phyloP scores from a whole-genome alignment of 306 rosid species.

The Corylus americana region DNA sequence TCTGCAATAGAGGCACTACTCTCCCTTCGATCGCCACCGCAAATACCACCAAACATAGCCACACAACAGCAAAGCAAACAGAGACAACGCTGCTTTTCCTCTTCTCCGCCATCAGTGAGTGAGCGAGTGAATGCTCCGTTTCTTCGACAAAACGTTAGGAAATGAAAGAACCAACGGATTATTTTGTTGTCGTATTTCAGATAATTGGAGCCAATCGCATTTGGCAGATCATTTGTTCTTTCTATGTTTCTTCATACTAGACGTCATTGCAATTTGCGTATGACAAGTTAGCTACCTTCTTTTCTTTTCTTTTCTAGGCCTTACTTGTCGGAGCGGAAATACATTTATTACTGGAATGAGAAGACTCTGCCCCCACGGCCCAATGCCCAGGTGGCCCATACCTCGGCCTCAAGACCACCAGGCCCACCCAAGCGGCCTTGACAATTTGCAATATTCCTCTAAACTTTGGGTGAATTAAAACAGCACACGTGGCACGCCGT shows the following conservation, averaged over 20 bases:
- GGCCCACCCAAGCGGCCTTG: too few relatives aligned
- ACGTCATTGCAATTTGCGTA: neutral
- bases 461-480: too few relatives aligned
- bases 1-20: constrained; percentile 47
- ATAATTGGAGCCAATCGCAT: too few relatives aligned
- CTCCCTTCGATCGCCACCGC: constrained; percentile 40
- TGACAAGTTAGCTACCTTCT: neutral
- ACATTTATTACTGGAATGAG: too few relatives aligned
- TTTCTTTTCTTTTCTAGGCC: neutral
- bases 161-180: neutral
- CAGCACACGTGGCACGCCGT: too few relatives aligned
- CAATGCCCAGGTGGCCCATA: too few relatives aligned
- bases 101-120: constrained; percentile 47
- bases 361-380: too few relatives aligned
- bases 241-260: neutral
- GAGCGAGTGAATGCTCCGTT: neutral
- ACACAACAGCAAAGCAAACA: constrained; percentile 24
- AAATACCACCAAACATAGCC: constrained; percentile 31
- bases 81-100: constrained; percentile 27
- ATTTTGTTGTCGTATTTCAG: too few relatives aligned
- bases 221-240: neutral
- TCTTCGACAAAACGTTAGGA: neutral
- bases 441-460: too few relatives aligned
- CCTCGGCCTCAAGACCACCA: too few relatives aligned
- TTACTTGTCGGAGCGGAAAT: too few relatives aligned